Conservation (phyloP, 306 rosid species). For the Inga laurina region DNA sequence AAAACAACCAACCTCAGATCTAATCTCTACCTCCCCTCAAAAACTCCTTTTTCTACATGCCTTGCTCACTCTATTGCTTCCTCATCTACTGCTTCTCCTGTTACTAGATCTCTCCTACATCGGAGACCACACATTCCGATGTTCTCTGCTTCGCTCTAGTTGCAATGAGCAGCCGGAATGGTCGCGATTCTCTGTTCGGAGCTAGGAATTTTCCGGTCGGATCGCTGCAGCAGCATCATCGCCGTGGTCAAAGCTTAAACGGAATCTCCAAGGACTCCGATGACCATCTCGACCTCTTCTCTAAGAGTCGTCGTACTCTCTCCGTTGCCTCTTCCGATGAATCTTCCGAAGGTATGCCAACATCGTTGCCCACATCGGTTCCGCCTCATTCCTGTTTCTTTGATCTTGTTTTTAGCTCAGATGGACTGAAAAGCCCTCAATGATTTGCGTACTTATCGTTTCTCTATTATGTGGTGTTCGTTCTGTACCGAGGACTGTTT, state of each 20-base stretch:
- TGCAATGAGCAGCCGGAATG: conserved; percentile 55
- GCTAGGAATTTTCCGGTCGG: conserved; percentile 32
- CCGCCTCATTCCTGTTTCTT: neutral
- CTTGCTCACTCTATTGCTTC: neutral
- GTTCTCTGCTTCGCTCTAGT: neutral
- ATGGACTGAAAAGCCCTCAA: neutral
- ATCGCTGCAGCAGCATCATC: conserved; percentile 50
- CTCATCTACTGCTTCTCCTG: neutral
- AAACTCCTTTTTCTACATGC: neutral
- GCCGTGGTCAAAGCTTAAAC: conserved; percentile 61
- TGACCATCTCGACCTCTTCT: conserved; percentile 88
- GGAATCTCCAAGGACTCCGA: conserved; percentile 46
- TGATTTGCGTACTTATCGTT: neutral
- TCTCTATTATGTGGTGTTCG: neutral
- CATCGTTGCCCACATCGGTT: neutral
- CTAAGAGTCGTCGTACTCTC: conserved; percentile 73
- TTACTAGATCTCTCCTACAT: neutral
- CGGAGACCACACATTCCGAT: neutral
- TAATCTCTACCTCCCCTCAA: neutral
- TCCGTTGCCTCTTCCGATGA: conserved; percentile 76
- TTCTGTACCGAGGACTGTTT: neutral
- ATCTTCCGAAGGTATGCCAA: conserved; percentile 76
- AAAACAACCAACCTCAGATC: neutral
- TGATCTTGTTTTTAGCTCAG: neutral
- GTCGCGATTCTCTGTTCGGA: conserved; percentile 58